Conservation (phyloP, 768 basidiomycete species). For the Trichaptum fuscoviolaceum region DNA sequence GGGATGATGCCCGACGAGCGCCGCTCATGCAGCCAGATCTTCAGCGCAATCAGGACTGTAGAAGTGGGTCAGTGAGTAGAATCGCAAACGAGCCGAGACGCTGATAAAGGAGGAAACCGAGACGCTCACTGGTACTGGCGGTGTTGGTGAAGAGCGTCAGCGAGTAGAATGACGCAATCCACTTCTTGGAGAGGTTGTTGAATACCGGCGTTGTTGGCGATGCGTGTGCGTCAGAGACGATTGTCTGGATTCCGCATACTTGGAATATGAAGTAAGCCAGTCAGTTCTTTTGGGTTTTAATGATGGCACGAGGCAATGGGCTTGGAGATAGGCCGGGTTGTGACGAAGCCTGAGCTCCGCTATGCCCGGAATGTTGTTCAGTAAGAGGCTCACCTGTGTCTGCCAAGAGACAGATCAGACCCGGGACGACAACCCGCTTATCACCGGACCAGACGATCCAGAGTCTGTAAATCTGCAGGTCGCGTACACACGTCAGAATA, state of each 20-base stretch:
- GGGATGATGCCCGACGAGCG: constrained; percentile 14
- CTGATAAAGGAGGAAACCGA: too few relatives aligned
- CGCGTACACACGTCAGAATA: too few relatives aligned
- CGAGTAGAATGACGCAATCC: constrained; percentile 36
- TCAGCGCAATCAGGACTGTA: constrained; percentile 26
- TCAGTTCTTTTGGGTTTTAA: too few relatives aligned
- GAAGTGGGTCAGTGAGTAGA: constrained; percentile 3
- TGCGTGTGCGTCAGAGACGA: constrained; percentile 27
- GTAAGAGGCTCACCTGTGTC: constrained; percentile 23
- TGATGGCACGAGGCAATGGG: too few relatives aligned
- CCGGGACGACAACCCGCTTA: constrained; percentile 21
- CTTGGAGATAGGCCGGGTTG: not conserved
- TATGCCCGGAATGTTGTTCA: not conserved
- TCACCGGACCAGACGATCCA: constrained; percentile 29
- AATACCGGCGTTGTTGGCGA: constrained; percentile 27
- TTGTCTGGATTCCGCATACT: constrained; percentile 27
- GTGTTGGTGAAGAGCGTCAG: constrained; percentile 33
- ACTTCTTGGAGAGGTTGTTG: constrained; percentile 24
- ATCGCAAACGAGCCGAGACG: too few relatives aligned
- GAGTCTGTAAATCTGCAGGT: constrained; percentile 24
- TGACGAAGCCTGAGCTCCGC: not conserved
- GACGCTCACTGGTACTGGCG: constrained; percentile 29
- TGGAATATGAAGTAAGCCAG: constrained; percentile 6
- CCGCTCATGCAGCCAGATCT: constrained; percentile 31
- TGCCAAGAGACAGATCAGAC: constrained; percentile 25